phyloP scores from a whole-genome alignment of 2,329 filamentous ascomycete genomes.

The Diaporthe sp. region DNA sequence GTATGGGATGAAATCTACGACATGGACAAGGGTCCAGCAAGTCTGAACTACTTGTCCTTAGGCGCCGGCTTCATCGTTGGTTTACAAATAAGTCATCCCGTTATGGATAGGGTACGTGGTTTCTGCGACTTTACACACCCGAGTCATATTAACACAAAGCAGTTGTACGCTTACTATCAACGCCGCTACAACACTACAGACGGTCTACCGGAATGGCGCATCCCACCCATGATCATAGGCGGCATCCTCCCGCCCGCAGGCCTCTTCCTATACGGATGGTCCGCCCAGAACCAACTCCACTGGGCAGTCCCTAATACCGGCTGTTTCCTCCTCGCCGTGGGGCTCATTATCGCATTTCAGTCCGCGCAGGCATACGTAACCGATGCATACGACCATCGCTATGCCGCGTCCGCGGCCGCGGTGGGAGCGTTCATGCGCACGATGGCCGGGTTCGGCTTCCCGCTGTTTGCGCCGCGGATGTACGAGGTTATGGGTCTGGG shows the following conservation, averaged over 20 bases:
- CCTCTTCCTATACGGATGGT: constrained; percentile 63
- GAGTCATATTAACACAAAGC: not conserved
- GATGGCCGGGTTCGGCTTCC: constrained; percentile 69
- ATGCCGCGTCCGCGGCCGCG: constrained; percentile 58
- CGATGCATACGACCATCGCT: constrained; percentile 58
- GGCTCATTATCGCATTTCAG: constrained; percentile 69
- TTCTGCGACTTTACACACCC: too few species aligned
- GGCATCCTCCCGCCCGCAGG: constrained; percentile 59
- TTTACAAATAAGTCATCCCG: constrained; percentile 22
- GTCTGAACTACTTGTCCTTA: constrained; percentile 24
- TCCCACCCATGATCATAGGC: constrained; percentile 51
- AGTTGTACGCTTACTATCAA: constrained; percentile 35
- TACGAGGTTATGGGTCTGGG: constrained; percentile 56
- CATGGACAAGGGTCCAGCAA: constrained; percentile 24
- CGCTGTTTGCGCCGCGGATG: constrained; percentile 66
- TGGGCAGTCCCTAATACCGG: constrained; percentile 72
- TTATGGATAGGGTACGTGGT: not conserved
- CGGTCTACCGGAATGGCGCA: constrained; percentile 51
- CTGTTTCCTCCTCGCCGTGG: constrained; percentile 58
- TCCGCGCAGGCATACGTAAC: constrained; percentile 71
- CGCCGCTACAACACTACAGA: constrained; percentile 39
- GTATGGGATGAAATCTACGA: constrained; percentile 24
- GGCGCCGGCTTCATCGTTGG: constrained; percentile 15
- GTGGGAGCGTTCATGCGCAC: constrained; percentile 68
- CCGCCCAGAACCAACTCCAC: constrained; percentile 55